Base-by-base conservation (phyloP, 2,329 filamentous ascomycete species). In the Cytospora mali region DNA sequence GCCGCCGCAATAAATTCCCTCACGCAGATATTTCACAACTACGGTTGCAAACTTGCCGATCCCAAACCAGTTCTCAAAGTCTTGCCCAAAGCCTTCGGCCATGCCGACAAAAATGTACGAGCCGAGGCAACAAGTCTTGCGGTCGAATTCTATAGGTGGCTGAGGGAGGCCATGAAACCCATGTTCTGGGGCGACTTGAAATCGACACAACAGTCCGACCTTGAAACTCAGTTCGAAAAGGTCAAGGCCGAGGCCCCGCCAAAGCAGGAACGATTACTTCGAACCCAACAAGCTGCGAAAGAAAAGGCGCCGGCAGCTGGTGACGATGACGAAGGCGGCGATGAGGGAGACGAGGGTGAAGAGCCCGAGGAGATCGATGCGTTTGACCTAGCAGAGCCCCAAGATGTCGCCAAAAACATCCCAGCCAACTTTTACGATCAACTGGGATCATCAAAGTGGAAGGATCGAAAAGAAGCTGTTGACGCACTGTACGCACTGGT, bases 141-240 rank as follows among this genome's bases (percentile, higher is more conserved):
- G 0, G 92, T 97, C 54, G 96, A 99, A 73, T 86, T 99, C 62
- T 99, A 99, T 76, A 84, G 95, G 76, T 99, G 96, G 95, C 82
- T 99, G 35, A 90, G 94, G 68, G 95, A 99, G 67, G 94, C 94
- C 13, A 97, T 99, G 88, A 99, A 99, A 75, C 92, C 94, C 42
- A 89, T 98, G 76, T 98, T 99, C 75, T 99, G 95, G 93, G 87
- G 85, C 51, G 95, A 99, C 64, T 77, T 99, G 65, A 99, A 99
- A 75, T 90, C 94, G 0, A 94, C 96, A 0, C 95, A 99, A 73
- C 95, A 99, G 75, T 87, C 89, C 66, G 96, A 99, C 72, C 79
- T 99, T 62, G 96, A 99, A 72, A 91, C 93, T 46, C 85, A 96
- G 55, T 99, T 99, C 67, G 95, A 98, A 71, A 93, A 92, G 70